These are phyloP conservation scores for Tulasnella sp. DNA, from an alignment of 768 basidiomycete species.

Conservation along the genomic window DNA sequence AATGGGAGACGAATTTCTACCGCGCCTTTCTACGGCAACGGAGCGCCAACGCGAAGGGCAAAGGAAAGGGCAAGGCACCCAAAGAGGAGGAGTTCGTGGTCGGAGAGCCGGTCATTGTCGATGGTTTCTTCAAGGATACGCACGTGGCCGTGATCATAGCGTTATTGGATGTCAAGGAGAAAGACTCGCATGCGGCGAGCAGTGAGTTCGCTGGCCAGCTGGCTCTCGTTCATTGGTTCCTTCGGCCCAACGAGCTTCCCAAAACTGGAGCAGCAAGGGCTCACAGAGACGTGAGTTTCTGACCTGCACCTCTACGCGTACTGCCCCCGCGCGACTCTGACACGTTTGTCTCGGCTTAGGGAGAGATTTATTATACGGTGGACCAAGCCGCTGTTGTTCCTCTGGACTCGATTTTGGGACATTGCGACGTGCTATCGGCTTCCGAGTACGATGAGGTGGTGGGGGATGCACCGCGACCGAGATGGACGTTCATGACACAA, in stretches of 20 bases:
- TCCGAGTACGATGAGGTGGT: neutral
- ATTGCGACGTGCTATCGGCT: slow-evolving; percentile 51
- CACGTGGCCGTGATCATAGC: slow-evolving; percentile 72
- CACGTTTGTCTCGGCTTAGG: slow-evolving; percentile 49
- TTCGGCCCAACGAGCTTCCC: slow-evolving; percentile 66
- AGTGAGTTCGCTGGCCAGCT: slow-evolving; percentile 28
- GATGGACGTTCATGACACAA: neutral
- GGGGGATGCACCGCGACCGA: neutral
- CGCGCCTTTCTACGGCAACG: slow-evolving; percentile 15
- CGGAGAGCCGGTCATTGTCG: slow-evolving; percentile 70
- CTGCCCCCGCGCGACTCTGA: slow-evolving; percentile 5
- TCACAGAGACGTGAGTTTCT: slow-evolving; percentile 56
- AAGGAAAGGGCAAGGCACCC: neutral
- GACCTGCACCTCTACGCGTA: no score
- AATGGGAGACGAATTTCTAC: slow-evolving; percentile 27
- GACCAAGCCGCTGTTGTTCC: slow-evolving; percentile 53
- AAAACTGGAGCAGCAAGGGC: slow-evolving; percentile 47
- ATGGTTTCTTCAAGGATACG: slow-evolving; percentile 50
- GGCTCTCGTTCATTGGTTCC: slow-evolving; percentile 70
- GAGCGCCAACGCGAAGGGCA: slow-evolving; percentile 14
- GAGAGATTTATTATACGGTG: slow-evolving; percentile 74
- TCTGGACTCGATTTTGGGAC: slow-evolving; percentile 56
- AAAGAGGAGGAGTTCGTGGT: slow-evolving; percentile 49
- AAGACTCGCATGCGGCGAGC: slow-evolving; percentile 43
- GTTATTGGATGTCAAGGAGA: slow-evolving; percentile 62